Evolutionary conservation across 345 rosid species (phyloP).

Genomic region (Gossypium thurberi): DNA sequence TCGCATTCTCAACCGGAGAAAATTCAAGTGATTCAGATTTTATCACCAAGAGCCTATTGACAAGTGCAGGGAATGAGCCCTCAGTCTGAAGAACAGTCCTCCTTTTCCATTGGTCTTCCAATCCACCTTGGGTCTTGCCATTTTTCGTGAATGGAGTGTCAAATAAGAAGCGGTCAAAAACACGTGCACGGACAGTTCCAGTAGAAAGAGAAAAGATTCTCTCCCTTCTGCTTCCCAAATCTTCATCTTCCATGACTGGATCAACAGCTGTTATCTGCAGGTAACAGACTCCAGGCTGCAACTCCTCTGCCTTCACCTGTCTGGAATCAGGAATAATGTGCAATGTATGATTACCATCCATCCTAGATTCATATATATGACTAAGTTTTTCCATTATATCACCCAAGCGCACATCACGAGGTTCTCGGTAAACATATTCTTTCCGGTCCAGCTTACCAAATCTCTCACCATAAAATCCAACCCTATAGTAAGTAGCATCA

Average conservation of each 20-base stretch:
- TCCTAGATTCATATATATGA: slow-evolving; percentile 88
- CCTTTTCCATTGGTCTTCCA: slow-evolving; percentile 99
- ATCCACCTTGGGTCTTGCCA: slow-evolving; percentile 97
- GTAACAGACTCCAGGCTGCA: slow-evolving; percentile 92
- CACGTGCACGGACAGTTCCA: slow-evolving; percentile 87
- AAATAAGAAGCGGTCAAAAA: slow-evolving; percentile 92
- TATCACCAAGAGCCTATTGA: slow-evolving; percentile 77
- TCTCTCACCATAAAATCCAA: slow-evolving; percentile 92
- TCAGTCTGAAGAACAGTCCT: slow-evolving; percentile 89
- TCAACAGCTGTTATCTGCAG: slow-evolving; percentile 97
- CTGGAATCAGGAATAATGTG: slow-evolving; percentile 91
- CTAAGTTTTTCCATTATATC: slow-evolving; percentile 99
- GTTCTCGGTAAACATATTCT: slow-evolving; percentile 89
- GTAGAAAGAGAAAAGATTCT: slow-evolving; percentile 93
- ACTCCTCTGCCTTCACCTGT: slow-evolving; percentile 93
- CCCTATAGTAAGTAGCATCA: slow-evolving; percentile 97
- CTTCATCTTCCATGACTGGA: slow-evolving; percentile 99
- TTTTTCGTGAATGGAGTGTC: slow-evolving; percentile 99
- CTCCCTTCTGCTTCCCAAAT: slow-evolving; percentile 94
- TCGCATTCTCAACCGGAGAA: slow-evolving; percentile 98
- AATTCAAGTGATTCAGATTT: slow-evolving; percentile 96
- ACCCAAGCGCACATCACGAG: slow-evolving; percentile 95
- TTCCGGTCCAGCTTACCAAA: slow-evolving; percentile 82
- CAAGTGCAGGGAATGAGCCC: slow-evolving; percentile 96
- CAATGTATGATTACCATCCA: slow-evolving; percentile 83